Evolutionary conservation across 306 rosid species (phyloP), one percentile per base, ranked within the genome.

Genomic region (Vigna radiata): DNA sequence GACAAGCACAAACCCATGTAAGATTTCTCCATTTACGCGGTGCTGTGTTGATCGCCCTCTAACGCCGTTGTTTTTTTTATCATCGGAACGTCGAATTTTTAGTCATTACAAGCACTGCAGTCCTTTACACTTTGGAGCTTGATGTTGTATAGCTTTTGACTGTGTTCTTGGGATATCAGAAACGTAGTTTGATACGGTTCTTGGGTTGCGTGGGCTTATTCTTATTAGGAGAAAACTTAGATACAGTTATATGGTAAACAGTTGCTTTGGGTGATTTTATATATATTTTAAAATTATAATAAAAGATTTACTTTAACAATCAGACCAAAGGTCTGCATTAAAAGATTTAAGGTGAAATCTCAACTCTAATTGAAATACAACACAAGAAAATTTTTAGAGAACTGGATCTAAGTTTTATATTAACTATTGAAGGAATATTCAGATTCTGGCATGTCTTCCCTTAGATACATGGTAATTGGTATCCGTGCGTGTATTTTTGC

Each of bases 1-100:
- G 97, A 92, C 36, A 92, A 90, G 80, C 96, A 92, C 84, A 78
- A 88, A 55, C 86, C 91, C 5, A 92, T 92, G 97, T 92, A 79
- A 71, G 85, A 77, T 12, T 72, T 64, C 21, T 21, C 56, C 10
- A 29, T 25, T 9, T 17, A 63, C 5, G 23, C 58, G 12, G 11
- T 25, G 25, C 8, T n/a, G 12, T 17, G 19, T 7, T 37, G 4
- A 37, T 37, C 16, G 1, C 12, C 69, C 23, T 10, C 3, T 15
- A 1, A 4, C 12, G 10, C 8, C 39, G 29, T 66, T 7, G 6
- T 72, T 58, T 73, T 37, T 37, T 47, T 61, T 15, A 29, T 47
- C 21, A 27, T 37, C 31, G 61, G 31, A 55, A 19, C 7, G 8
- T 68, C 19, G 21, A 4, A 17, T 47, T n/a, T 71, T 60, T 4